A percentile compares a stretch with the other conserved stretches of the same genome.
phyloP scores from a whole-genome alignment of 2,329 filamentous ascomycete genomes.

The Neonectria coccinea region DNA sequence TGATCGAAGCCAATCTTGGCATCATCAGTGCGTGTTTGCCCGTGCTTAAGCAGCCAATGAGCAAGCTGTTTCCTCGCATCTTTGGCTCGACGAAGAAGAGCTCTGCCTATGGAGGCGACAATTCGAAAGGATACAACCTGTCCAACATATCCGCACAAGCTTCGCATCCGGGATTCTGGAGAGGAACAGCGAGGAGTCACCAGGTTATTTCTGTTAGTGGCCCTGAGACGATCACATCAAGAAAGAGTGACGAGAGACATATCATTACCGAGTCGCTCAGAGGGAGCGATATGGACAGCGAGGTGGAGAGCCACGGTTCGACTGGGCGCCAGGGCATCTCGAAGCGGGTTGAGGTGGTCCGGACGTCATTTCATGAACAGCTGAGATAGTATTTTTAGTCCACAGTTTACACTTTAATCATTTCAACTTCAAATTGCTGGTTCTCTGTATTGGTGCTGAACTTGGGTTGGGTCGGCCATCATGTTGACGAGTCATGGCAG shows the following conservation, averaged over 20 bases:
- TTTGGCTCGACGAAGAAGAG: constrained; percentile 33
- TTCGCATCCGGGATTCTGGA: constrained; percentile 19
- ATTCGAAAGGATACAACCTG: constrained; percentile 20
- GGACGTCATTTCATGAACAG: constrained; percentile 8
- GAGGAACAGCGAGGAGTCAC: constrained; percentile 4
- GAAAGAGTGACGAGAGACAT: constrained; percentile 22
- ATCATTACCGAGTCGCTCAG: constrained; percentile 21
- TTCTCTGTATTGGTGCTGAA: neutral
- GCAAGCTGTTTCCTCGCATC: constrained; percentile 30
- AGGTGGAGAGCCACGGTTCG: constrained; percentile 3
- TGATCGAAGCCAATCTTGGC: constrained; percentile 53
- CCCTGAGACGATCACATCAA: neutral
- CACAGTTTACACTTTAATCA: neutral
- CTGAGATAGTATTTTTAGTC: neutral
- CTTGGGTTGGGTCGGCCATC: too few species aligned
- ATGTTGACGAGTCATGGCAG: neutral
- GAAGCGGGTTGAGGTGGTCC: constrained; percentile 11
- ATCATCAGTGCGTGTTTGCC: constrained; percentile 54
- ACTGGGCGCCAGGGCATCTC: constrained; percentile 16
- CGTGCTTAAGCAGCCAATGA: neutral
- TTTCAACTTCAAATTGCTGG: neutral
- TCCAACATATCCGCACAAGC: constrained; percentile 18
- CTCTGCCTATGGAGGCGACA: constrained; percentile 21
- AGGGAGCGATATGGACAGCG: constrained; percentile 19
- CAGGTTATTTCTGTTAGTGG: constrained; percentile 21